Evolutionary conservation across 2,329 filamentous ascomycete genomes (phyloP), one percentile per base, ranked within the genome.

Genomic region (Exophiala sideris): DNA sequence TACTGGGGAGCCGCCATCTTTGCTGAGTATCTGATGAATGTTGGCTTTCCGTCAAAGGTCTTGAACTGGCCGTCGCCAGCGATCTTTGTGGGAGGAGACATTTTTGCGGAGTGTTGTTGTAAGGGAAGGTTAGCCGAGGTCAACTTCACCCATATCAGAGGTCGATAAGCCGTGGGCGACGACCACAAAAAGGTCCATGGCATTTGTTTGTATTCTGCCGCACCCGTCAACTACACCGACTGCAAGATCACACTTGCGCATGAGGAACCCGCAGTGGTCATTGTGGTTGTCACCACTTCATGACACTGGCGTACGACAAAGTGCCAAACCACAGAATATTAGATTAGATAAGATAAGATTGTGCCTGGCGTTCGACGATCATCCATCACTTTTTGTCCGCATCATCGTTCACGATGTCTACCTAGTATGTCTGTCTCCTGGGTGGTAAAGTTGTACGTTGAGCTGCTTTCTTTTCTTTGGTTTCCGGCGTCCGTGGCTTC

Each of bases 11-110:
- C 45, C 45, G 56, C 52, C 56, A 58, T 58, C 78, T 87, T 85
- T 10, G 88, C 91, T 44, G 41, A 24, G 71, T 96, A 96, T 0
- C 90, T 95, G 3, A 86, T 89, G 71, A 96, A 96, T 76, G 79
- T 53, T 95, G 85, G 50, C 12, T 44, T 12, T 12, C n/a, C 21
- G 21, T 29, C 24, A 8, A 29, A 29, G 24, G 24, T 46, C 44
- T 24, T 46, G 24, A 46, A 29, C 35, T 50, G 48, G 18, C 24
- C 38, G 21, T 44, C 12, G 41, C 41, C 41, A 44, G 21, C 18
- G 40, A 12, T 32, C 34, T 50, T 57, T 57, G 54, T 57, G 54
- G 47, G 41, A 7, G 41, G 18, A 48, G 47, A 57, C 54, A 57
- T 53, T 51, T 54, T 54, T 46, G 47, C 45, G 41, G 44, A 34